Base-by-base conservation (phyloP, 164 flowering plant genomes). In the Stephania cephalantha region DNA sequence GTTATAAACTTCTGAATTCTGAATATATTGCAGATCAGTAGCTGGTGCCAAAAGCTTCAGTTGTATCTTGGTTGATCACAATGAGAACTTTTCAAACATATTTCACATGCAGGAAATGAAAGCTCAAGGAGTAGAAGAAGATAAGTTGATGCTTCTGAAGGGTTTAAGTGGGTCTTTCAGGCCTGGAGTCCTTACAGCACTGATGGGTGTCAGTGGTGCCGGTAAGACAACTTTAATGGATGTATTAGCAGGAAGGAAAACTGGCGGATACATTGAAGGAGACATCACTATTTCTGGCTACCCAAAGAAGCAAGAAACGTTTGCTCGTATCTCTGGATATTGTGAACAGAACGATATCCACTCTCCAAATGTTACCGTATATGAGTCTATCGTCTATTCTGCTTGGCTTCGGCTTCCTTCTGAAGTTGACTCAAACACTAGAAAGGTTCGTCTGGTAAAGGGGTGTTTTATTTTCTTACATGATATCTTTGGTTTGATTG, bases 171-270 rank as follows among this genome's bases (percentile, higher is more conserved):
- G 90, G 45, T 82, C 86, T 64, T 87, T 87, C 48, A 85, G 87
- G 77, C 90, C 90, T 7, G 88, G 90, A 69, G 84, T 87, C 29
- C 84, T 87, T 44, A 87, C 88, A 68, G 90, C 88, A 69, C 73
- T 86, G 58, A 87, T 87, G 90, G 90, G 90, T 77, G 85, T 86
- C 46, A 87, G 88, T 80, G 90, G 88, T n/a, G 90, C 90, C 61
- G 90, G 90, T 17, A 87, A 87, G 73, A 87, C 90, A 4, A 87
- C 88, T 25, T 79, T 87, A 31, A 81, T 87, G 88, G 90, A 87
- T 76, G 90, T 85, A 7, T 72, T 87, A 58, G 84, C 90, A 1
- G 88, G 90, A 67, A 81, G 88, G 70, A 87, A 87, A 77, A 85
- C 88, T 5, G 83, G 86, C 46, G 90, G 88, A 22, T 78, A 85